These are phyloP conservation scores for Leptographium procerum DNA, from an alignment of 2,329 filamentous ascomycete species.

Conservation along the genomic window DNA sequence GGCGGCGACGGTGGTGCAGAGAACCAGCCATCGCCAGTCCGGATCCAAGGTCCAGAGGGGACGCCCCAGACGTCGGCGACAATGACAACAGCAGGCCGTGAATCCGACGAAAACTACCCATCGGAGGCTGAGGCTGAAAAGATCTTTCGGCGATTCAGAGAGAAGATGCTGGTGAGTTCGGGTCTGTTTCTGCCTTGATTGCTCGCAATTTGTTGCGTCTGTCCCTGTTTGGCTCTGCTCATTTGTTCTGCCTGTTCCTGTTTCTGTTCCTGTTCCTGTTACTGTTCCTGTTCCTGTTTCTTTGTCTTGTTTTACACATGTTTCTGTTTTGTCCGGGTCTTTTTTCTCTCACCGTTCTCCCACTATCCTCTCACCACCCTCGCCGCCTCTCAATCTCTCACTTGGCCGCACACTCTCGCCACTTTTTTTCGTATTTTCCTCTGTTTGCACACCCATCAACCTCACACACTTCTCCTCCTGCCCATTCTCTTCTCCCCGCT, in stretches of 20 bases:
- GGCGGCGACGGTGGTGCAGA: neutral
- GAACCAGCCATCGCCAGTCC: neutral
- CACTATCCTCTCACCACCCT: too few species aligned
- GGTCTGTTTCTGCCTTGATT: neutral
- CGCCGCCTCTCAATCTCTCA: too few species aligned
- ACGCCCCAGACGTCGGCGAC: neutral
- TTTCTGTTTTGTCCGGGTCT: too few species aligned
- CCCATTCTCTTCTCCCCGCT: neutral
- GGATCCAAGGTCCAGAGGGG: neutral
- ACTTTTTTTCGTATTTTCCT: neutral
- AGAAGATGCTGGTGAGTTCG: slow-evolving; percentile 22
- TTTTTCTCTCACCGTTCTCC: too few species aligned
- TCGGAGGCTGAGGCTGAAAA: slow-evolving; percentile 13
- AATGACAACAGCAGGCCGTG: neutral
- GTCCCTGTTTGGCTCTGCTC: neutral
- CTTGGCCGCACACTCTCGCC: too few species aligned
- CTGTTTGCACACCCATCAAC: too few species aligned
- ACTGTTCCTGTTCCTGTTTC: too few species aligned
- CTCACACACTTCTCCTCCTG: too few species aligned
- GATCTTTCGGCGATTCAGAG: slow-evolving; percentile 27
- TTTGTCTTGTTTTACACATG: too few species aligned
- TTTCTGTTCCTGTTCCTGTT: too few species aligned
- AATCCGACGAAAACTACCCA: slow-evolving; percentile 4
- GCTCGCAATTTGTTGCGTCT: too few species aligned
- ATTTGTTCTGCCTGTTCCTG: neutral